Evolutionary conservation across 345 rosid genomes (phyloP), one percentile per base, ranked within the genome.

Genomic region (Hibiscus trionum): DNA sequence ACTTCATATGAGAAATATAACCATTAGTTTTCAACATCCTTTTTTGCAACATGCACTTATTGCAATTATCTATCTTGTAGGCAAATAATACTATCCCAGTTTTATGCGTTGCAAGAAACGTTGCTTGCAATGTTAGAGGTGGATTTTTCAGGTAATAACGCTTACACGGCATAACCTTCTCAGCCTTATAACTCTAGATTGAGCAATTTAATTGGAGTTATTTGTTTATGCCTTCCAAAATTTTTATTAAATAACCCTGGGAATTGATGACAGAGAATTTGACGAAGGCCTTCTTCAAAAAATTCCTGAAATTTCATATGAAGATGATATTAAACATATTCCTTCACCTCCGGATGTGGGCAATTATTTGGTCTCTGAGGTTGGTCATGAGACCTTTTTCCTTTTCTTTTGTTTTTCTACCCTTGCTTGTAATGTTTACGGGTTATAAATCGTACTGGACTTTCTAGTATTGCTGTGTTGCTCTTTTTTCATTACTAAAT

Each of bases 291-390:
- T 96, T 73, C 81, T 96, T 39, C 99, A 82, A 85, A 88, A 78
- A 79, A 85, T 91, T 70, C 72, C 83, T 24, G 96, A 86, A 80
- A 80, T 93, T 79, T 86, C 87, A 16, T 96, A 89, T 80, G 98
- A 96, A 83, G 91, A 90, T 81, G 93, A 96, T 86, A 73, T 76
- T 9, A 74, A 71, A 69, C 85, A 84, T 61, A 83, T 90, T 76
- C 98, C 92, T 80, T 87, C 87, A 75, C 86, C 98, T 64, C 98
- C 98, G 56, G 98, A 96, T 79, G 98, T 96, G 84, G 88, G 99
- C 91, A 88, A 83, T 80, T 93, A 87, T 83, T 82, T 93, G 80
- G 91, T 84, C 71, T 76, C 94, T 12, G 98, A 93, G 99, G 99
- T 96, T 77, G 82, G 96, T 85, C 16, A 49, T 78, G 61, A 55